Evolutionary conservation across 2,329 filamentous ascomycete species (phyloP).

Genomic region (Aspergillus sp.): DNA sequence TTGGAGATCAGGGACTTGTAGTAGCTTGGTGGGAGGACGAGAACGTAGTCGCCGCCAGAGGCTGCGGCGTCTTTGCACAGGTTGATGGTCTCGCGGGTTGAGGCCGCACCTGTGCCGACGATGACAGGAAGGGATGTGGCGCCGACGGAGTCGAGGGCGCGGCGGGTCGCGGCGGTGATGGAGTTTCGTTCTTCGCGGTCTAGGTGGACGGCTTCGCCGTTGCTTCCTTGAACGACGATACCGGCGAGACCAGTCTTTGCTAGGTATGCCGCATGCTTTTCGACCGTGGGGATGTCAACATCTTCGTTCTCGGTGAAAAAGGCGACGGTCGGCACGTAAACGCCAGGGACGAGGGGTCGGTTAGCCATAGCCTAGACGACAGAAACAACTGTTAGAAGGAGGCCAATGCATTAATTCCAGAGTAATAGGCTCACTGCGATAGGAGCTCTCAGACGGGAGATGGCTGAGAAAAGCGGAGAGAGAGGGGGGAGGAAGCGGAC

Average conservation of each 20-base stretch:
- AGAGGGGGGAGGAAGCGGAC: not conserved
- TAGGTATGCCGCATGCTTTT: constrained; percentile 67
- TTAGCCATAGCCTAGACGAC: constrained; percentile 25
- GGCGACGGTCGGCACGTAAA: constrained; percentile 75
- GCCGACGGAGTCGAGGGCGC: constrained; percentile 69
- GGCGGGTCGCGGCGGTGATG: constrained; percentile 71
- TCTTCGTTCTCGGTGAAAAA: constrained; percentile 73
- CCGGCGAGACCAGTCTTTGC: constrained; percentile 73
- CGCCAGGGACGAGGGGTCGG: constrained; percentile 50
- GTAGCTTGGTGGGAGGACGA: constrained; percentile 77
- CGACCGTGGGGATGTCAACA: constrained; percentile 66
- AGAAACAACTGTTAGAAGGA: not conserved
- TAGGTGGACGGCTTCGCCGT: constrained; percentile 81
- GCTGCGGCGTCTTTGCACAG: constrained; percentile 70
- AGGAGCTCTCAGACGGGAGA: constrained; percentile 4
- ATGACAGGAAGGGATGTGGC: constrained; percentile 71
- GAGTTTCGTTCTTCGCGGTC: constrained; percentile 70
- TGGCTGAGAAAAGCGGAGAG: not conserved
- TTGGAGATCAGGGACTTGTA: constrained; percentile 70
- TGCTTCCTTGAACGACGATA: constrained; percentile 77
- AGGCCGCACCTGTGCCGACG: constrained; percentile 75
- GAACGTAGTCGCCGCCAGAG: constrained; percentile 73
- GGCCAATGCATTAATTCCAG: not conserved
- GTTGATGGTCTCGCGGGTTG: constrained; percentile 72
- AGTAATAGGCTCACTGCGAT: constrained; percentile 6